phyloP scores from a whole-genome alignment of 1,284 basidiomycete species.

The Trametes pubescens region DNA sequence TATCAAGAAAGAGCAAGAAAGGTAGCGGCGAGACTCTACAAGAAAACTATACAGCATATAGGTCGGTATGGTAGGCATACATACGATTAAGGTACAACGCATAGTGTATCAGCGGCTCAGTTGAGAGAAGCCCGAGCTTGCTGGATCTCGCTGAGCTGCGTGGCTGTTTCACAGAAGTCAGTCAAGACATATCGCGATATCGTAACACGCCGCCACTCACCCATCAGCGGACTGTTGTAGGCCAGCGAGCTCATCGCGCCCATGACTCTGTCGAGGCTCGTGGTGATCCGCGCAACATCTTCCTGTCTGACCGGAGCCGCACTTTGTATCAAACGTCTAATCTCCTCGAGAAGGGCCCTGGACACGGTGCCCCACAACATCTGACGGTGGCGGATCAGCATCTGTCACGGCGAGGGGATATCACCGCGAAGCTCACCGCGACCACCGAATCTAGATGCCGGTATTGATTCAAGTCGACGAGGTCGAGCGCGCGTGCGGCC shows the following conservation, averaged over 20 bases:
- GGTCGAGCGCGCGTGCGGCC: slow-evolving; percentile 26
- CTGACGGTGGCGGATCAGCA: slow-evolving; percentile 11
- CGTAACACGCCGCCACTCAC: slow-evolving; percentile 11
- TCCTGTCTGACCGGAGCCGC: slow-evolving; percentile 15
- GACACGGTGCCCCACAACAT: slow-evolving; percentile 28
- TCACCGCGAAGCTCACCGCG: slow-evolving; percentile 27
- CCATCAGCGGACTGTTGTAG: slow-evolving; percentile 22
- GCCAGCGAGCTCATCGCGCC: slow-evolving; percentile 23
- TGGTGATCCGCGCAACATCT: slow-evolving; percentile 13
- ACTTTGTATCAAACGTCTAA: slow-evolving; percentile 15
- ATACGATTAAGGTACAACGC: too few species aligned
- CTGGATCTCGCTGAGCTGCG: slow-evolving; percentile 21
- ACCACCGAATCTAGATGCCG: slow-evolving; percentile 32
- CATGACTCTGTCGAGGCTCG: slow-evolving; percentile 26
- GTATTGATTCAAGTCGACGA: slow-evolving; percentile 26
- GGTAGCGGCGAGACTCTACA: too few species aligned
- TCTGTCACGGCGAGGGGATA: not conserved
- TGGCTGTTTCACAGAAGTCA: slow-evolving; percentile 7
- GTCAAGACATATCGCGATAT: not conserved
- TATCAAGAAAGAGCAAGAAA: not conserved
- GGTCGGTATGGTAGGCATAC: not conserved
- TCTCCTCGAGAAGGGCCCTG: slow-evolving; percentile 22
- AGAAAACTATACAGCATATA: not conserved
- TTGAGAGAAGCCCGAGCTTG: slow-evolving; percentile 11
- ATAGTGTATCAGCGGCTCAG: not conserved